phyloP scores from a whole-genome alignment of 2,329 filamentous ascomycete genomes.

The Ceratocystis diversiconidia region DNA sequence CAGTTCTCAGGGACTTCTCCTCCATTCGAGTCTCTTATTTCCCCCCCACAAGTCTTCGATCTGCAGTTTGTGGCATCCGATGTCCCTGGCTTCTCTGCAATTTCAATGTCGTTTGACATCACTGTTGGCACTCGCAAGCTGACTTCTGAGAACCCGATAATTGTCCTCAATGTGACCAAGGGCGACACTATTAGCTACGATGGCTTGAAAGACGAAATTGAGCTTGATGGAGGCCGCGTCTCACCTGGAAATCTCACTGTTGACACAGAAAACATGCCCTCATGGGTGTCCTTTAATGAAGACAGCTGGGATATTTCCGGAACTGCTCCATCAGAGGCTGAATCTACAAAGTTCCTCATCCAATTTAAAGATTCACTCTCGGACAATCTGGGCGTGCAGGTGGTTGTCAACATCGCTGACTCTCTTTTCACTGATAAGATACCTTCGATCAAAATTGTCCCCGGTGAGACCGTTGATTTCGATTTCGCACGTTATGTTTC shows the following conservation, averaged over 20 bases:
- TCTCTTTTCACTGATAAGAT: constrained; percentile 28
- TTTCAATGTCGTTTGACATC: constrained; percentile 52
- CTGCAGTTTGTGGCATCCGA: constrained; percentile 67
- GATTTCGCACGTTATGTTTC: constrained; percentile 31
- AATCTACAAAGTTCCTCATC: constrained; percentile 49
- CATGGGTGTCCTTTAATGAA: constrained; percentile 56
- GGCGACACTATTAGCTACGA: constrained; percentile 38
- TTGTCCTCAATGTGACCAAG: constrained; percentile 43
- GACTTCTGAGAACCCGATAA: constrained; percentile 42
- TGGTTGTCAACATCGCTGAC: constrained; percentile 29
- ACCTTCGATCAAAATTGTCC: constrained; percentile 28
- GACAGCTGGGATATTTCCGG: constrained; percentile 49
- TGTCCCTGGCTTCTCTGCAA: constrained; percentile 59
- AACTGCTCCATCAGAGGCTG: constrained; percentile 43
- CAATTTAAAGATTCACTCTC: constrained; percentile 44
- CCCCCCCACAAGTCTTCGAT: constrained; percentile 56
- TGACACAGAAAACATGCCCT: constrained; percentile 39
- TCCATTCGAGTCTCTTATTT: constrained; percentile 44
- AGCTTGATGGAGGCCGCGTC: constrained; percentile 42
- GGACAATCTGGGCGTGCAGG: constrained; percentile 42
- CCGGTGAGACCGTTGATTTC: constrained; percentile 31
- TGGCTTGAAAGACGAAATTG: constrained; percentile 37
- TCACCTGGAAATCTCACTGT: constrained; percentile 38
- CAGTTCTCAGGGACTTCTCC: constrained; percentile 61
- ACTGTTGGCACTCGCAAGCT: constrained; percentile 58